A percentile compares a stretch with the other conserved stretches of the same genome.
Conservation (phyloP, 495 filamentous ascomycete genomes). For the Penicillium odoratum region DNA sequence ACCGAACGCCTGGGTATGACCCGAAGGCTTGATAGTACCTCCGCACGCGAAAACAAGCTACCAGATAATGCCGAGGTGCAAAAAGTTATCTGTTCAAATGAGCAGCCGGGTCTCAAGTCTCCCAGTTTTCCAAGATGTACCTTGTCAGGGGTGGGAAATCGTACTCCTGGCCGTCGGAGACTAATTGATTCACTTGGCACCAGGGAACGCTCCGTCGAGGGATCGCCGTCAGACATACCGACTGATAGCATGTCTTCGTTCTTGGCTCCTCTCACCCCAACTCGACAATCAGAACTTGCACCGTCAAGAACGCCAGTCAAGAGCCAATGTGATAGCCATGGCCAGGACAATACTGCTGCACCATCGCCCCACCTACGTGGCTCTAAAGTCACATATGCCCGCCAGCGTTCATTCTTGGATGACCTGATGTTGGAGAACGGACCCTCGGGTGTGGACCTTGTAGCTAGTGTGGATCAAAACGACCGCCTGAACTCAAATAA, state of each 20-base stretch:
- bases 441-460: slow-evolving; percentile 5
- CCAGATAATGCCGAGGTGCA: not conserved
- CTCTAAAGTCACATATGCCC: slow-evolving; percentile 61
- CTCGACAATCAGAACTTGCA: slow-evolving; percentile 1
- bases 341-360: slow-evolving; percentile 17
- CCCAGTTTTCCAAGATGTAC: not conserved
- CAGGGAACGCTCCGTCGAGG: slow-evolving; percentile 6
- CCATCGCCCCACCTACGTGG: slow-evolving; percentile 30
- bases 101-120: not conserved
- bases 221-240: slow-evolving; percentile 1
- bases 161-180: slow-evolving; percentile 30
- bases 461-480: slow-evolving; percentile 6
- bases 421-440: slow-evolving; percentile 32
- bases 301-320: slow-evolving; percentile 6
- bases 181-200: slow-evolving; percentile 39
- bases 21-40: not conserved
- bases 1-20: not conserved
- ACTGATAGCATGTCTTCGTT: slow-evolving; percentile 14
- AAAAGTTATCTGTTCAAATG: not conserved
- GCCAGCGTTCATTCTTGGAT: slow-evolving; percentile 59
- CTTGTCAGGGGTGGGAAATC: slow-evolving; percentile 4
- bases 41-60: not conserved
- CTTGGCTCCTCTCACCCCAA: slow-evolving; percentile 7
- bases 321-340: slow-evolving; percentile 7
- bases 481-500: slow-evolving; percentile 9